These are phyloP conservation scores for Leersia perrieri DNA, from an alignment of 176 grass and related monocot genomes.

Conservation along the genomic window DNA sequence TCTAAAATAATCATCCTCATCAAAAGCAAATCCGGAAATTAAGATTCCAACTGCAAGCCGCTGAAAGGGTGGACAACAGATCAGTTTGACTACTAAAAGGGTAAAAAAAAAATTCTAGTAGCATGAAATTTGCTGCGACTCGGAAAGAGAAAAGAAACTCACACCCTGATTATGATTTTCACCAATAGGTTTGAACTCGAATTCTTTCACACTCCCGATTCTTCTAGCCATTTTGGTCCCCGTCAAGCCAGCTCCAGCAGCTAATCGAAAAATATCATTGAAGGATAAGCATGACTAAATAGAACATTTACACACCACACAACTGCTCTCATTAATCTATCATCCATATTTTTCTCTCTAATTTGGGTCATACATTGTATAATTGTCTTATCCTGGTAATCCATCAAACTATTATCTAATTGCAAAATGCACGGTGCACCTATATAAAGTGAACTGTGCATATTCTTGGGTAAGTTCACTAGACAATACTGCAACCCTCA, in stretches of 20 bases:
- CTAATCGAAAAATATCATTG: conserved; percentile 46
- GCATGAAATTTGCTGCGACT: not conserved
- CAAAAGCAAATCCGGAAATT: conserved; percentile 87
- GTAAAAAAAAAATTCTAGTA: conserved; percentile 22
- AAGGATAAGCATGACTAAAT: not conserved
- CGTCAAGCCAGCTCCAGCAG: conserved; percentile 93
- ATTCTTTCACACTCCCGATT: conserved; percentile 85
- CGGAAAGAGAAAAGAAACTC: conserved; percentile 48
- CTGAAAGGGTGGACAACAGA: conserved; percentile 44
- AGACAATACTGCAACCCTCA: not conserved
- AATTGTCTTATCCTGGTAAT: not conserved
- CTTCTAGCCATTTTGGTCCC: conserved; percentile 93
- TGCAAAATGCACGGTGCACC: not conserved
- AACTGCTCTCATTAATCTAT: not conserved
- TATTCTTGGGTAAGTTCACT: not conserved
- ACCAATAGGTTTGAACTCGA: conserved; percentile 90
- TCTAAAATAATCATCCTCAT: conserved; percentile 75
- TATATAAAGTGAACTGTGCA: not conserved
- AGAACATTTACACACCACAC: not conserved
- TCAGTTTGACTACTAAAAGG: conserved; percentile 13
- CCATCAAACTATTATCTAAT: not conserved
- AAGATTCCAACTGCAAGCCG: conserved; percentile 84
- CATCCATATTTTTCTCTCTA: not conserved
- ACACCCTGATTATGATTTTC: conserved; percentile 97
- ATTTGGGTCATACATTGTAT: not conserved